Base-by-base conservation (phyloP, 495 filamentous ascomycete genomes). In the Oidiodendron maius region DNA sequence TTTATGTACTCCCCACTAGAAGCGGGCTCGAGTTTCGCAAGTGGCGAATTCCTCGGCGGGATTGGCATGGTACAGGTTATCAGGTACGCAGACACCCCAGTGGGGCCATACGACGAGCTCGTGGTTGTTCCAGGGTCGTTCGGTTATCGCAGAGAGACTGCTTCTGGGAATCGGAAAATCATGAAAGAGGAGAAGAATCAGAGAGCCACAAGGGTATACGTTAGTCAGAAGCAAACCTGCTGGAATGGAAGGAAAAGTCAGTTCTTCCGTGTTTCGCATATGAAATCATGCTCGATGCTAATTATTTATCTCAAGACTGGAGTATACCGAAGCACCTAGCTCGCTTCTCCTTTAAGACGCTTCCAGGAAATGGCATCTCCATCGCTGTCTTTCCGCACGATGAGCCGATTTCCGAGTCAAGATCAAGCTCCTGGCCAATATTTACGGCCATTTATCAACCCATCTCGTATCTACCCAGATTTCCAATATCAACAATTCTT, bases 321-420 rank as follows among this genome's bases (percentile, higher is more conserved):
- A 76, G 75, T 57, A 70, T 75, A 34, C 71, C 74, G 9, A 77
- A 77, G 55, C 74, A 76, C 56, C 63, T 77, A 13, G 75, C 73
- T 18, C 63, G 63, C 28, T 77, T 77, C 58, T 56, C 60, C 17
- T 79, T 71, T 64, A 66, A 60, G 4, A 55, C 65, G 16, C 46
- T 55, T n/a, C 56, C 59, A 2, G 56, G 61, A 45, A 61, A 61
- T 13, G 50, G 60, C 11, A 57, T 64, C n/a, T 60, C 55, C n/a
- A 56, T 77, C 44, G 52, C 65, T 20, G 68, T 79, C 35, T 75
- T 56, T 49, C 67, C 68, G 0, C 57, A 67, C 11, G 38, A 52
- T 11, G 42, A 49, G 35, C 52, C 62, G 44, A 11, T 52, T 12
- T 21, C 50, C 18, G 62, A 70, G 30, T 28, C 57, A 4, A 18